Percentiles rank a stretch among this genome's conserved stretches.
Evolutionary conservation across 768 basidiomycete species (phyloP).

Genomic region (Dacryopinax primogenitus): DNA sequence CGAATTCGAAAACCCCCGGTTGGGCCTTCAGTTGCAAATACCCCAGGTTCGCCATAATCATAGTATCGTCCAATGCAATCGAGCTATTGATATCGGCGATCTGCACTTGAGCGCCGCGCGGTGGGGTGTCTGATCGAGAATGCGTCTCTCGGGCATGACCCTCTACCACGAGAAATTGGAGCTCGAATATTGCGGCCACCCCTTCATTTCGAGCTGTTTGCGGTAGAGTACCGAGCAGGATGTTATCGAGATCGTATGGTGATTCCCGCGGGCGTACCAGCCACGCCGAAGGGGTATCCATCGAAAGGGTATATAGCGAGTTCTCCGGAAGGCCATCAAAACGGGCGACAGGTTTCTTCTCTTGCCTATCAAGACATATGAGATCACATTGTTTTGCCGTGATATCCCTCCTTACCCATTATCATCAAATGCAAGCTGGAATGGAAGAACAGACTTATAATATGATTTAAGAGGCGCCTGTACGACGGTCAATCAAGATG

Average conservation of each 20-base stretch:
- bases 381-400: neutral
- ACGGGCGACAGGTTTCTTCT: slow-evolving; percentile 42
- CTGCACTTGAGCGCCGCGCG: slow-evolving; percentile 84
- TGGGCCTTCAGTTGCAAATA: slow-evolving; percentile 92
- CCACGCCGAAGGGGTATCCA: slow-evolving; percentile 88
- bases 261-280: slow-evolving; percentile 82
- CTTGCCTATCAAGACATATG: slow-evolving; percentile 33
- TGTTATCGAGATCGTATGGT: slow-evolving; percentile 88
- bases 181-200: slow-evolving; percentile 66
- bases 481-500: neutral
- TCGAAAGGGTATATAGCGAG: slow-evolving; percentile 84
- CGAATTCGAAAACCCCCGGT: slow-evolving; percentile 74
- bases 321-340: slow-evolving; percentile 69
- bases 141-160: slow-evolving; percentile 76
- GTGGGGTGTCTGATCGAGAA: slow-evolving; percentile 42
- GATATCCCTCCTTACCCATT: slow-evolving; percentile 42
- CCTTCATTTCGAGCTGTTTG: slow-evolving; percentile 40
- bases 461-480: slow-evolving; percentile 86
- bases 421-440: slow-evolving; percentile 48
- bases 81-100: slow-evolving; percentile 38
- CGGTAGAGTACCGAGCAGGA: slow-evolving; percentile 60
- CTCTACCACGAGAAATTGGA: slow-evolving; percentile 86
- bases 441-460: slow-evolving; percentile 64
- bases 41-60: slow-evolving; percentile 85
- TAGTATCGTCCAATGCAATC: slow-evolving; percentile 60